Percentiles rank a stretch among this genome's conserved stretches.
Conservation (phyloP, 2,329 filamentous ascomycete species). For the Pyrenophora seminiperda region DNA sequence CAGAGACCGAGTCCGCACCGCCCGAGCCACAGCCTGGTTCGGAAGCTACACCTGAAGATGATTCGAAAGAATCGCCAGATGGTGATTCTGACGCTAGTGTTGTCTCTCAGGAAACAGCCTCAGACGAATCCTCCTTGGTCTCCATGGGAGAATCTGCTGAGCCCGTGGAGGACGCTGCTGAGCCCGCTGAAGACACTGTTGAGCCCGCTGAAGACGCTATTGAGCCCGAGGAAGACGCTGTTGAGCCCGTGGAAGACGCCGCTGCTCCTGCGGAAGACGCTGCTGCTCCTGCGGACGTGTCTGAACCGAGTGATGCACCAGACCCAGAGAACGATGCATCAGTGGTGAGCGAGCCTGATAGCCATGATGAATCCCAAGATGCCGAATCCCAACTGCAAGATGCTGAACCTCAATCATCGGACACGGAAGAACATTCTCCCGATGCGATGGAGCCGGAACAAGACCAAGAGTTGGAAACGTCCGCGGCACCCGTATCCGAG, state of each 20-base stretch:
- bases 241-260: constrained; percentile 3
- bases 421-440: neutral
- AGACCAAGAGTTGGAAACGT: constrained; percentile 3
- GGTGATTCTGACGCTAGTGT: neutral
- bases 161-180: constrained; percentile 2
- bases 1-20: neutral
- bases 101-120: neutral
- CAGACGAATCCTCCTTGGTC: constrained; percentile 1
- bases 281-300: neutral
- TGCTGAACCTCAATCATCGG: neutral
- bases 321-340: neutral
- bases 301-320: constrained; percentile 9
- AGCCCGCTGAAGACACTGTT: constrained; percentile 2
- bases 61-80: neutral
- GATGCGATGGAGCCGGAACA: constrained; percentile 1
- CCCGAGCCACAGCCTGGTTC: constrained; percentile 2
- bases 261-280: constrained; percentile 7
- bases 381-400: constrained; percentile 1
- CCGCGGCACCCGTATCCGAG: constrained; percentile 2
- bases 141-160: constrained; percentile 8
- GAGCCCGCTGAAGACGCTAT: no score
- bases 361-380: neutral
- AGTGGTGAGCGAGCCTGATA: neutral
- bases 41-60: neutral
- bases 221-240: no score